Percentiles rank a stretch among this genome's conserved stretches.
phyloP scores from a whole-genome alignment of 208 protist species.

The Kentomonas sorsogonicus region DNA sequence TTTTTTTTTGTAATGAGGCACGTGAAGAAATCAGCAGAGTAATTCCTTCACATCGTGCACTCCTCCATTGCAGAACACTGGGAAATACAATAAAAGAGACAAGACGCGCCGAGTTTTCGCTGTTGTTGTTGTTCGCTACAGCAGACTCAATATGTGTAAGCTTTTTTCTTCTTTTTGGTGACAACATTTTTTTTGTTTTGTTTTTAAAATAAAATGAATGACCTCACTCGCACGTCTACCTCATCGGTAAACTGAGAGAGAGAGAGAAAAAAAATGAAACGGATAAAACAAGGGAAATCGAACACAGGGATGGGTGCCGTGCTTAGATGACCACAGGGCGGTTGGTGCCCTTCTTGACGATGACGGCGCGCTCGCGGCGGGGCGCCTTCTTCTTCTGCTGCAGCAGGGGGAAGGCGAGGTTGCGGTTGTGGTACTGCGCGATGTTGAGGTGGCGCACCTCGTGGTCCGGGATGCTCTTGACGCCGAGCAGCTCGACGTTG shows the following conservation, averaged over 20 bases:
- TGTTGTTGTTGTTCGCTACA: no score
- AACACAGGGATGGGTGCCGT: not conserved
- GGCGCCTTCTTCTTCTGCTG: constrained; percentile 75
- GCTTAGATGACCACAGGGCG: constrained; percentile 70
- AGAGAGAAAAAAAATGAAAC: constrained; percentile 6
- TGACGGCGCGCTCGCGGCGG: constrained; percentile 77
- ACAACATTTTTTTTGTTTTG: not conserved
- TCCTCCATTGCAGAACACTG: no score
- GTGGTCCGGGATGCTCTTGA: constrained; percentile 85
- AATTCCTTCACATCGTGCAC: no score
- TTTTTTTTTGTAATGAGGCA: no score
- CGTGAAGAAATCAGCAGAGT: no score
- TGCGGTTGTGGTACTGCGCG: constrained; percentile 89
- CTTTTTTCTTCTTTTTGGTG: no score
- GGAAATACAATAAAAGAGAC: no score
- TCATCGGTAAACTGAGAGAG: no score
- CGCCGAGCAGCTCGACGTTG: constrained; percentile 96
- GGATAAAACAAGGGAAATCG: constrained; percentile 4
- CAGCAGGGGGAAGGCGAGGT: constrained; percentile 96
- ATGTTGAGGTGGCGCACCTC: constrained; percentile 80
- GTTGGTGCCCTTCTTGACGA: constrained; percentile 83
- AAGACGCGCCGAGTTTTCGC: no score
- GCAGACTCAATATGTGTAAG: no score
- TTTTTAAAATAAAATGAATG: no score
- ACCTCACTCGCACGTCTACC: no score